Conservation (phyloP, 2,329 filamentous ascomycete genomes). For the Hawksworthiomyces lignivorus region DNA sequence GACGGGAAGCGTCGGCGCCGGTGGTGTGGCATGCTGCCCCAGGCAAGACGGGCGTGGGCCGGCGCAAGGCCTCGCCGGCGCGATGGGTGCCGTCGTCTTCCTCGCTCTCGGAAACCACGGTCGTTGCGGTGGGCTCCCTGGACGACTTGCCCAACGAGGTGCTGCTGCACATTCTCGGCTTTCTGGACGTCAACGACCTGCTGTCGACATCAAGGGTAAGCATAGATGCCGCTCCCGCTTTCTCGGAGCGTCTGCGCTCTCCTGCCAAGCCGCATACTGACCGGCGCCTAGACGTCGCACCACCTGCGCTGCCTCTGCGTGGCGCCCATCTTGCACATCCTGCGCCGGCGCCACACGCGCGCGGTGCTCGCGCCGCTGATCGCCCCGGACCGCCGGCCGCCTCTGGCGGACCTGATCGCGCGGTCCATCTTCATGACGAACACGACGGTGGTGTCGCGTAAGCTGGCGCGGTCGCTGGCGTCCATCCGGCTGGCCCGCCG, state of each 20-base stretch:
- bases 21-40: too few species aligned
- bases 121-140: slow-evolving; percentile 14
- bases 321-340: slow-evolving; percentile 56
- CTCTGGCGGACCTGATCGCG: slow-evolving; percentile 52
- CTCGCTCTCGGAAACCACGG: too few species aligned
- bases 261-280: neutral
- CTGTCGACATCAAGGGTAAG: slow-evolving; percentile 48
- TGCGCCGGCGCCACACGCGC: slow-evolving; percentile 52
- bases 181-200: slow-evolving; percentile 50
- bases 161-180: slow-evolving; percentile 46
- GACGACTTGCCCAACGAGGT: slow-evolving; percentile 48
- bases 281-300: slow-evolving; percentile 44
- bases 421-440: slow-evolving; percentile 60
- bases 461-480: slow-evolving; percentile 55
- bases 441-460: slow-evolving; percentile 57
- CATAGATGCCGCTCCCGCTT: too few species aligned
- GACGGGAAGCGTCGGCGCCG: too few species aligned
- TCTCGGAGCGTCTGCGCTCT: too few species aligned
- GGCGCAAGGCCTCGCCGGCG: too few species aligned
- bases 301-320: slow-evolving; percentile 54
- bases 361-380: slow-evolving; percentile 48
- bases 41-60: too few species aligned
- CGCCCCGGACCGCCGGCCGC: slow-evolving; percentile 48
- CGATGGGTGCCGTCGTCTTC: too few species aligned
- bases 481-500: slow-evolving; percentile 58